Base-by-base conservation (phyloP, 2,329 filamentous ascomycete genomes). In the Alternaria sp. region DNA sequence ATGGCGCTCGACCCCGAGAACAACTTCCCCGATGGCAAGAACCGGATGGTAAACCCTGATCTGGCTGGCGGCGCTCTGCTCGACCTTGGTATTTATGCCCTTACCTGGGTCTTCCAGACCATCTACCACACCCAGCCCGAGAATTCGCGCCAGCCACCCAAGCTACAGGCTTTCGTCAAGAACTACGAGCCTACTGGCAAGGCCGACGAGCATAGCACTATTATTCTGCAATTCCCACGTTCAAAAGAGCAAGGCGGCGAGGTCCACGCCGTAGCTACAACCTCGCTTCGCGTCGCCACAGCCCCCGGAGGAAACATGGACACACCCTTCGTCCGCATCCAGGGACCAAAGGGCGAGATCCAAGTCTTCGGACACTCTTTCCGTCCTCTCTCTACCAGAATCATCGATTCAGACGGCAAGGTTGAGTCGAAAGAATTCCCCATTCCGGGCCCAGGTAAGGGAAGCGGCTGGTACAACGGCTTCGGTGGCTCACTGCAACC, bases 41-140 rank as follows among this genome's bases (percentile, higher is more conserved):
- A 93, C 80, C 88, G 93, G 52, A 93, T 96, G 87, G 85, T 96
- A 62, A 96, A 96, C 78, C 83, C 84, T 21, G 89, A 93, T 70
- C 83, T 97, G 42, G 93, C 92, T 0, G 93, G 93, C 29, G 93
- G 93, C 52, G 90, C 89, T 2, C 81, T 96, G 54, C 84, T 97
- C 50, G 93, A 97, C 77, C 82, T 97, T 56, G 93, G 93, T 61
- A 90, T 97, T 77, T 97, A 97, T 81, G 87, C 91, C 45, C 80
- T 97, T 61, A 96, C 92, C 31, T 97, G 93, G 93, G 85, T 95
- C 6, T 96, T 94, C 84, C 92, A 96, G 79, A 90, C 89, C 42
- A 84, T 96, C 28, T 96, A 96, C 79, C 91, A 93, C 76, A 86
- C 90, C 3, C 90, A 93, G 72, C 84, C 88, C 2, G 83, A 75